Percentiles rank a stretch among this genome's conserved stretches.
Conservation (phyloP, 2,329 filamentous ascomycete species). For the Curvularia sp. region DNA sequence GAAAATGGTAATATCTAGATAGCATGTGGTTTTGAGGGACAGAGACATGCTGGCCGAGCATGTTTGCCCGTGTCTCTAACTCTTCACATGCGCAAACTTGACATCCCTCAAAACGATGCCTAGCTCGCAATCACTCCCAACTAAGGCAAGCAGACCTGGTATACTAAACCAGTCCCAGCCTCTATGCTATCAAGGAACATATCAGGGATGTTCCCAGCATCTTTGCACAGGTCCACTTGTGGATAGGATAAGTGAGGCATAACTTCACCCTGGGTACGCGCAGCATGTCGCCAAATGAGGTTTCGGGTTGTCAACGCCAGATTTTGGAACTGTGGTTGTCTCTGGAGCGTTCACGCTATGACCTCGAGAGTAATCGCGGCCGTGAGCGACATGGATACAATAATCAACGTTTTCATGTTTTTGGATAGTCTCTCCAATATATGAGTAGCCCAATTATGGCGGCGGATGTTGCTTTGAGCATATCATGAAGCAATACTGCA, state of each 20-base stretch:
- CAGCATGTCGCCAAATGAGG: neutral
- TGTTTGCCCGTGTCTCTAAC: neutral
- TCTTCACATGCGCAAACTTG: neutral
- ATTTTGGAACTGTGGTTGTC: neutral
- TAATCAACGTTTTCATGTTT: conserved; percentile 9
- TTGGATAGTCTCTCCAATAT: conserved; percentile 13
- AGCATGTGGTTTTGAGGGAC: neutral
- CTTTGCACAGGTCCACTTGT: neutral
- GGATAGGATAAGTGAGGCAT: neutral
- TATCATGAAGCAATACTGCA: conserved; percentile 4
- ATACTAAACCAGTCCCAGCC: neutral
- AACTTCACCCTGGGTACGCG: neutral
- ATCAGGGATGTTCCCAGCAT: neutral
- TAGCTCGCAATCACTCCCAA: neutral
- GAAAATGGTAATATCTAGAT: neutral
- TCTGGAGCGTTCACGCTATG: neutral
- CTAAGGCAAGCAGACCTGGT: neutral
- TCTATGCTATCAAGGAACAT: neutral
- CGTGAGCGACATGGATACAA: conserved; percentile 12
- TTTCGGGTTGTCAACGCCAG: neutral
- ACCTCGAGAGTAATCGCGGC: conserved; percentile 3
- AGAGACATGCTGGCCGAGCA: neutral
- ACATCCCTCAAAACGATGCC: neutral
- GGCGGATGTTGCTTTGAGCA: neutral
- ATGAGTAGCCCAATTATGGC: conserved; percentile 11